These are phyloP conservation scores for Russula olivacea DNA, from an alignment of 768 basidiomycete genomes.

Conservation along the genomic window DNA sequence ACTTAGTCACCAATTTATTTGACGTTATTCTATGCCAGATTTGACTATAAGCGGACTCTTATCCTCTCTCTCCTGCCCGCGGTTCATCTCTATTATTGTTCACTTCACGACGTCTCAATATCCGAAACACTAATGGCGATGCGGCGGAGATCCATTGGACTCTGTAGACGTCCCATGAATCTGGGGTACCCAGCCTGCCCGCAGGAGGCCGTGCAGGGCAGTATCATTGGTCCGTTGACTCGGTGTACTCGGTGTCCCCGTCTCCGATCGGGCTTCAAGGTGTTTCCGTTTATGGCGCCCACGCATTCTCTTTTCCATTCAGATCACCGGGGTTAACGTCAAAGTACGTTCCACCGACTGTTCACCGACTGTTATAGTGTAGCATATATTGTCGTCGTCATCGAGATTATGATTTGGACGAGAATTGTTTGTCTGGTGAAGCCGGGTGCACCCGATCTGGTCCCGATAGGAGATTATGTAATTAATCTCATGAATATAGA, in stretches of 20 bases:
- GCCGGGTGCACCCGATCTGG: not conserved
- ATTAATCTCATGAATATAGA: not conserved
- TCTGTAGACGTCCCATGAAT: not conserved
- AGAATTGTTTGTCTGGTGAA: too few relatives aligned
- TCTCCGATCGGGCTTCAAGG: not conserved
- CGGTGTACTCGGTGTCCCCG: too few relatives aligned
- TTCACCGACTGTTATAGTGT: too few relatives aligned
- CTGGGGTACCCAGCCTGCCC: not conserved
- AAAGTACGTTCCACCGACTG: not conserved
- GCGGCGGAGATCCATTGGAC: not conserved
- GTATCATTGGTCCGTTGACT: not conserved
- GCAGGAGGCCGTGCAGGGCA: not conserved
- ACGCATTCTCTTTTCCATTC: not conserved
- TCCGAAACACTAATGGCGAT: not conserved
- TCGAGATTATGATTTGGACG: too few relatives aligned
- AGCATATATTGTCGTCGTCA: not conserved
- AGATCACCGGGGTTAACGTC: not conserved
- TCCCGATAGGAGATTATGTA: not conserved
- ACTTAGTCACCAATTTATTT: too few relatives aligned
- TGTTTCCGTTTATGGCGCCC: not conserved
- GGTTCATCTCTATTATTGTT: too few relatives aligned
- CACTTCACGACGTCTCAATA: too few relatives aligned
- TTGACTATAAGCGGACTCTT: too few relatives aligned
- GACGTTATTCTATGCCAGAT: too few relatives aligned
- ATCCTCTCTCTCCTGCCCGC: too few relatives aligned